A percentile compares a stretch with the other conserved stretches of the same genome.
Conservation (phyloP, 257 asterid species). For the Salvia hispanica region DNA sequence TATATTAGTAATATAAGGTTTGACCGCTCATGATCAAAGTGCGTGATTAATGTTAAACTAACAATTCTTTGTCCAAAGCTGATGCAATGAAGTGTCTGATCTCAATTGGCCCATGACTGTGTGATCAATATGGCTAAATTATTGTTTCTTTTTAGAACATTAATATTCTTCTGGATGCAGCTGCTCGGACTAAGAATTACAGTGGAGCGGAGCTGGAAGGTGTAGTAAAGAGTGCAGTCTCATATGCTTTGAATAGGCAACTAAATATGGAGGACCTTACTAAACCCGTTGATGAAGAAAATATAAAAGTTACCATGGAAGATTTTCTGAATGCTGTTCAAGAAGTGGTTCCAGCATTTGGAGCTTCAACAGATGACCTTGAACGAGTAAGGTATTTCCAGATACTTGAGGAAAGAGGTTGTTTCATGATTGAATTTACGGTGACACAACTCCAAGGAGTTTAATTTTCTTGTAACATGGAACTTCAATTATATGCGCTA, state of each 20-base stretch:
- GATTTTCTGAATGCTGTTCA: constrained; percentile 81
- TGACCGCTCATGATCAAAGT: constrained; percentile 3
- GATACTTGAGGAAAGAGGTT: constrained; percentile 14
- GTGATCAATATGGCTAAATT: not conserved
- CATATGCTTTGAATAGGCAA: constrained; percentile 94
- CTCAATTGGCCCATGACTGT: not conserved
- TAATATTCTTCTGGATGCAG: constrained; percentile 48
- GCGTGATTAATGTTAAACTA: constrained; percentile 11
- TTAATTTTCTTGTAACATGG: constrained; percentile 13
- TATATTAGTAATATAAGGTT: not conserved
- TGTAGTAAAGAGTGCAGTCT: constrained; percentile 97
- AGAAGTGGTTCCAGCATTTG: constrained; percentile 94
- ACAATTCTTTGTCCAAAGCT: constrained; percentile 13
- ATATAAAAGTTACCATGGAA: constrained; percentile 85
- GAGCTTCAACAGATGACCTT: constrained; percentile 99
- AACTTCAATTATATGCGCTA: not conserved
- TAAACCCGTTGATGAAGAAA: constrained; percentile 91
- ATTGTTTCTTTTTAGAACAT: constrained; percentile 10
- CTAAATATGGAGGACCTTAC: constrained; percentile 90
- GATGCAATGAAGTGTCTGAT: constrained; percentile 22
- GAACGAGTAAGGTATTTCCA: constrained; percentile 87
- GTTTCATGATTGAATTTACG: constrained; percentile 4
- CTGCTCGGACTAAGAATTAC: constrained; percentile 91
- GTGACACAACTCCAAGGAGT: not conserved
- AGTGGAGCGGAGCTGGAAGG: constrained; percentile 99